Evolutionary conservation across 345 rosid species (phyloP).

Genomic region (Crucihimalaya himalaica): DNA sequence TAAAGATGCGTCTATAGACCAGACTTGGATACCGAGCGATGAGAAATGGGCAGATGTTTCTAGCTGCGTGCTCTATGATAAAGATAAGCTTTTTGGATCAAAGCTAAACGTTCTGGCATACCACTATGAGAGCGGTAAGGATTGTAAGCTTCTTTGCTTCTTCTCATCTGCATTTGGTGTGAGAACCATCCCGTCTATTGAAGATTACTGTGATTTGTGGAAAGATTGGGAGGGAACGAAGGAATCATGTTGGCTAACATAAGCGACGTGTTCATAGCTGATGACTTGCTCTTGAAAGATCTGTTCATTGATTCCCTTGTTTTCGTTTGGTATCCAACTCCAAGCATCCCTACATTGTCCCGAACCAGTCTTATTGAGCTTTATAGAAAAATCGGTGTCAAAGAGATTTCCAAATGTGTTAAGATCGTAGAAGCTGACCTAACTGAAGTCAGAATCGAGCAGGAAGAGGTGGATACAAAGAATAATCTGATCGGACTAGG

Average conservation of each 20-base stretch:
- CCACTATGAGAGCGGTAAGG: constrained; percentile 38
- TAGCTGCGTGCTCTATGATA: constrained; percentile 56
- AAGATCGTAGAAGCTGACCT: constrained; percentile 45
- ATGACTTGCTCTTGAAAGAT: constrained; percentile 65
- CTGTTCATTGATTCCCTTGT: constrained; percentile 45
- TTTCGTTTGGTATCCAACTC: constrained; percentile 77
- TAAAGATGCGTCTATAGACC: constrained; percentile 5
- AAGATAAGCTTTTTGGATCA: constrained; percentile 52
- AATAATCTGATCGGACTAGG: no score
- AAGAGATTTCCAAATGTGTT: constrained; percentile 54
- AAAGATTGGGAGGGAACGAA: constrained; percentile 59
- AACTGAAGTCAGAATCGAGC: no score
- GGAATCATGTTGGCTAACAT: constrained; percentile 43
- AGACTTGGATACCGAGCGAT: constrained; percentile 58
- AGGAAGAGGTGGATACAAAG: no score
- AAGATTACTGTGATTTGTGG: constrained; percentile 68
- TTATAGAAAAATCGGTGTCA: constrained; percentile 61
- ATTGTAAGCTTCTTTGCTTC: constrained; percentile 41
- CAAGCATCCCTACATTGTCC: constrained; percentile 47
- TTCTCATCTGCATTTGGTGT: constrained; percentile 50
- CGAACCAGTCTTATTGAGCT: constrained; percentile 47
- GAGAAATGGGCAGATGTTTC: no score
- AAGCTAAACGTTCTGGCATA: constrained; percentile 53
- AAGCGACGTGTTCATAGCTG: constrained; percentile 63
- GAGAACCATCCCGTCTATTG: constrained; percentile 46